Evolutionary conservation across 345 rosid species (phyloP).

Genomic region (Psidium friedrichsthalianum): DNA sequence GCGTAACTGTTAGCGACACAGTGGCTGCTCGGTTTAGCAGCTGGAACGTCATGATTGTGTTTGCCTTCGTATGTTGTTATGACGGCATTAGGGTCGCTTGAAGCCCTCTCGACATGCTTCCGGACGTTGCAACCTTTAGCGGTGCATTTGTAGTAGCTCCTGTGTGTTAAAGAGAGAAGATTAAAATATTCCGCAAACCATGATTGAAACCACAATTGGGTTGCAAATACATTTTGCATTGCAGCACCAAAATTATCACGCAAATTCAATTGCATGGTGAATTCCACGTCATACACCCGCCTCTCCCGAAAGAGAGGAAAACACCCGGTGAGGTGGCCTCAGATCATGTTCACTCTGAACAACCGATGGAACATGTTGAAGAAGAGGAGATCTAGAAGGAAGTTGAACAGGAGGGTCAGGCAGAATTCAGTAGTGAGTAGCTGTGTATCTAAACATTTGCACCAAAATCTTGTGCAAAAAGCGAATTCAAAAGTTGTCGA

Average conservation of each 20-base stretch:
- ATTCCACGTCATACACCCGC: background rate
- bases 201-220: background rate
- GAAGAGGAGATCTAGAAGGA: background rate
- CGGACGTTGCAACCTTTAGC: conserved; percentile 72
- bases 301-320: background rate
- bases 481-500: background rate
- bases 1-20: conserved; percentile 23
- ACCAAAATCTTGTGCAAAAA: background rate
- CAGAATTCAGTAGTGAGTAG: background rate
- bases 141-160: conserved; percentile 94
- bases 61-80: conserved; percentile 91
- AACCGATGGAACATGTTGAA: background rate
- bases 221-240: background rate
- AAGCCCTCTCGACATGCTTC: conserved; percentile 90
- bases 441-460: background rate
- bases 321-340: background rate
- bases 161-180: conserved; percentile 6
- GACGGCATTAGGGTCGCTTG: conserved; percentile 79
- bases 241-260: background rate
- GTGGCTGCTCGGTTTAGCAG: conserved; percentile 45
- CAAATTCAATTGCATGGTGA: background rate
- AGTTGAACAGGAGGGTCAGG: background rate
- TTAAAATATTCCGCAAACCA: background rate
- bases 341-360: background rate
- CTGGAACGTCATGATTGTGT: conserved; percentile 79